Percentiles rank a stretch among this genome's conserved stretches.
phyloP scores from a whole-genome alignment of 176 grass and related monocot species.

The Phragmites australis region DNA sequence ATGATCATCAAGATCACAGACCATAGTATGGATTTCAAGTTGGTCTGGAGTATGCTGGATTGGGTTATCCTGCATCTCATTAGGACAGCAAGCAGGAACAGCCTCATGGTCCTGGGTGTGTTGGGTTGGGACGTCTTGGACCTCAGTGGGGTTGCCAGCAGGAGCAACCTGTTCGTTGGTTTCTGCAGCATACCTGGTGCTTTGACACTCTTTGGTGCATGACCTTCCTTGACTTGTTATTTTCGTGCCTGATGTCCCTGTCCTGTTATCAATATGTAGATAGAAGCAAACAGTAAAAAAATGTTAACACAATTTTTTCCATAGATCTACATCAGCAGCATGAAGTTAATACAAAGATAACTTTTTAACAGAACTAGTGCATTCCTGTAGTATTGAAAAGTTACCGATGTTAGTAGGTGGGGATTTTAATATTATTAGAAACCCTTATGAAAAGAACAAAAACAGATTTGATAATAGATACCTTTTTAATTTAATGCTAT shows the following conservation, averaged over 20 bases:
- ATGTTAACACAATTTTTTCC: not conserved
- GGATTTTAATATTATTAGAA: too few relatives aligned
- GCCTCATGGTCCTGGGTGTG: constrained; percentile 13
- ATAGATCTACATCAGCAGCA: constrained; percentile 20
- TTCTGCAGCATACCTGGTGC: constrained; percentile 4
- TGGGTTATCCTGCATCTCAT: constrained; percentile 46
- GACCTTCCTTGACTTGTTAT: constrained; percentile 35
- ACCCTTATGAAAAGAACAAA: too few relatives aligned
- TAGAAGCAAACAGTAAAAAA: constrained; percentile 24
- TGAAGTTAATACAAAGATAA: too few relatives aligned
- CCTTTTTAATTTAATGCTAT: too few relatives aligned
- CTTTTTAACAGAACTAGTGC: too few relatives aligned
- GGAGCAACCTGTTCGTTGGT: constrained; percentile 30
- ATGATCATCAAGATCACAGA: constrained; percentile 36
- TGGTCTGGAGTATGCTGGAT: constrained; percentile 36
- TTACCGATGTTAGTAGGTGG: too few relatives aligned
- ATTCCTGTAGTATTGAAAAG: too few relatives aligned
- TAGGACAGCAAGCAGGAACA: constrained; percentile 23
- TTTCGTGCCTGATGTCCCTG: constrained; percentile 43
- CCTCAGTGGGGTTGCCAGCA: constrained; percentile 18
- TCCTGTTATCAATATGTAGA: constrained; percentile 57
- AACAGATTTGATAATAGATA: too few relatives aligned
- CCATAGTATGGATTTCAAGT: constrained; percentile 30
- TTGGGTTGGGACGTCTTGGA: constrained; percentile 39
- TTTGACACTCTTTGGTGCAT: constrained; percentile 25